Base-by-base conservation (phyloP, 2,329 filamentous ascomycete species). In the Fusarium scirpi region DNA sequence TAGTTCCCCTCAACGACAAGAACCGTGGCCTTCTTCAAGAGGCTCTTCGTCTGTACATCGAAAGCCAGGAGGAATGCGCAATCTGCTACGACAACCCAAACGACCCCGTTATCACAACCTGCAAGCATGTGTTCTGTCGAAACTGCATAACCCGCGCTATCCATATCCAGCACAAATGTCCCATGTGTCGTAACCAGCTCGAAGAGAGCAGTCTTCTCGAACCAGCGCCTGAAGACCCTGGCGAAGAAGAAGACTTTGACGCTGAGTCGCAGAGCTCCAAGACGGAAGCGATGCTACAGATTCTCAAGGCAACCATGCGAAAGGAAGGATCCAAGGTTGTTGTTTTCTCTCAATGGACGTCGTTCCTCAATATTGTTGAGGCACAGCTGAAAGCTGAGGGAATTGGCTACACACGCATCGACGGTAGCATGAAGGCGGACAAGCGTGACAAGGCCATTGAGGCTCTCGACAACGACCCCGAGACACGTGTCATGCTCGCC, bases 51-150 rank as follows among this genome's bases (percentile, higher is more conserved):
- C 83, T 97, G 10, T 90, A 89, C 67, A 91, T 95, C 58, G 93
- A 97, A 69, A 91, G 85, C 47, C 92, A 93, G 66, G 94, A 97
- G 73, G 91, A 94, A 64, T 97, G 94, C 75, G 85, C 92, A 1
- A 87, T 97, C 54, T 97, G 94, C 78, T 87, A 94, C 32, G 93
- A 97, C 30, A 82, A 84, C 0, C 84, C 95, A 5, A 88, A 89
- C 27, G 83, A 87, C 6, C 93, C 94, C 0, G 89, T 96, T 55
- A 97, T 97, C 74, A 97, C 94, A 2, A 88, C 90, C 49, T 97
- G 94, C 80, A 93, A 92, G 27, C 94, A 97, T 78, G 84, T 90
- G 2, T 97, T 94, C 78, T 94, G 94, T 71, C 84, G 83, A 24
- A 81, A 83, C 7, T 97, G 94, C 77, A 94, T 97, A 67, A 84